phyloP scores from a whole-genome alignment of 2,329 filamentous ascomycete genomes.

The Neurospora sp. region DNA sequence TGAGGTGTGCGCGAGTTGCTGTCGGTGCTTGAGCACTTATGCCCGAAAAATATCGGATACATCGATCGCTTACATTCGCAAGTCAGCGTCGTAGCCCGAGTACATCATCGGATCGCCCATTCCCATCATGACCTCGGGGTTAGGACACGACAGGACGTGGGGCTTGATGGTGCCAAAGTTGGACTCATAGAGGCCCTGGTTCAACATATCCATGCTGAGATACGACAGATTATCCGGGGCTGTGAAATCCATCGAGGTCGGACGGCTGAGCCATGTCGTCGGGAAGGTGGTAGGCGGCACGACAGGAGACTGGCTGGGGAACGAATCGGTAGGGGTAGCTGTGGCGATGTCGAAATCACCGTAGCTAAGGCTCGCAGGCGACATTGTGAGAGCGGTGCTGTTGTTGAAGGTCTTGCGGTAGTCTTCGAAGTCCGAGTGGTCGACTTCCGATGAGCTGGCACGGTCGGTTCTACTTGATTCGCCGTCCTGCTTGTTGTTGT shows the following conservation, averaged over 20 bases:
- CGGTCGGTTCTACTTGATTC: constrained; percentile 31
- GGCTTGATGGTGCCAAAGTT: constrained; percentile 47
- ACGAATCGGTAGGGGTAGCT: constrained; percentile 17
- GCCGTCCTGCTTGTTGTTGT: constrained; percentile 21
- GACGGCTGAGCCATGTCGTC: constrained; percentile 24
- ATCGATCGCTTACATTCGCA: constrained; percentile 26
- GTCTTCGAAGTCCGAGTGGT: constrained; percentile 47
- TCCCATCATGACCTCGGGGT: constrained; percentile 46
- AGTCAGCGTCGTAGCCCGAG: constrained; percentile 38
- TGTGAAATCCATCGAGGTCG: constrained; percentile 25
- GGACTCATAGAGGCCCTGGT: constrained; percentile 39
- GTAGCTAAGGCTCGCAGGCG: constrained; percentile 42
- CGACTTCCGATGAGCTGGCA: constrained; percentile 43
- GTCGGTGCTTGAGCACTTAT: background rate
- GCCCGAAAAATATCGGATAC: background rate
- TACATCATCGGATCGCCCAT: constrained; percentile 51
- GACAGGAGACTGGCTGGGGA: constrained; percentile 26
- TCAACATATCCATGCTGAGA: constrained; percentile 36
- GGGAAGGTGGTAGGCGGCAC: constrained; percentile 10
- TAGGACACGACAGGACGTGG: constrained; percentile 40
- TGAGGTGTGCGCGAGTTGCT: background rate
- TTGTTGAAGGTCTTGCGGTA: constrained; percentile 40
- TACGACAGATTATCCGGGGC: constrained; percentile 23
- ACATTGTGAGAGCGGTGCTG: constrained; percentile 34
- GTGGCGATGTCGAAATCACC: constrained; percentile 28